Evolutionary conservation across 2,329 filamentous ascomycete species (phyloP), one percentile per base, ranked within the genome.

Genomic region (Diaporthe ilicicola): DNA sequence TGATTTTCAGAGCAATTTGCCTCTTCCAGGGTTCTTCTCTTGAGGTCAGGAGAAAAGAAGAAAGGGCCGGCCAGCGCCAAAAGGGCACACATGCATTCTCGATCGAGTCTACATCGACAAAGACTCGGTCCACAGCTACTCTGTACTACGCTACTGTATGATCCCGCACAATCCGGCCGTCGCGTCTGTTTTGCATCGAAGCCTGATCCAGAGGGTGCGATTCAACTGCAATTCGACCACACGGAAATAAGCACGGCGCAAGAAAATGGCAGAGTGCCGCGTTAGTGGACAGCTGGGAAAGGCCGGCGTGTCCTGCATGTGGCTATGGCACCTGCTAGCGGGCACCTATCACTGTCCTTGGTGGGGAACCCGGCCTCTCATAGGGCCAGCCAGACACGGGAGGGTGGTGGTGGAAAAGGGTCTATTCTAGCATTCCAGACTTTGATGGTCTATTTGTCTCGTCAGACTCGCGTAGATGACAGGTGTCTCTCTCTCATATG

Each of bases 271-370:
- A 17, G 12, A 5, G 19, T 17, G 66, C 53, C 37, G 29, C 55
- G 17, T 59, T 68, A 68, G 42, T 68, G 66, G 42, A 42, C 54
- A 61, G 34, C 22, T 29, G 39, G 29, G 51, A 39, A 37, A 56
- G 51, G 51, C 65, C 53, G 51, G 53, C 46, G 29, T 29, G 24
- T 56, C 9, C 44, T 55, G 51, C 66, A 59, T 68, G 66, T 59
- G 29, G 66, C 32, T 68, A 44, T 68, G 53, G 46, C 55, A 46
- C 19, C 42, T 68, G 44, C 53, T 68, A 68, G 66, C 42, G 66
- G 53, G 66, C 54, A 68, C 66, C 53, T 59, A 68, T 68, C 66
- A 68, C n/a, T 68, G 65, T 48, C 34, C 29, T 12, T 39, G 19
- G 46, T 68, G 53, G 44, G 46, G 66, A 68, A 46, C 44, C 34